Conservation (phyloP, 2,329 filamentous ascomycete species). For the Colletotrichum siamense region DNA sequence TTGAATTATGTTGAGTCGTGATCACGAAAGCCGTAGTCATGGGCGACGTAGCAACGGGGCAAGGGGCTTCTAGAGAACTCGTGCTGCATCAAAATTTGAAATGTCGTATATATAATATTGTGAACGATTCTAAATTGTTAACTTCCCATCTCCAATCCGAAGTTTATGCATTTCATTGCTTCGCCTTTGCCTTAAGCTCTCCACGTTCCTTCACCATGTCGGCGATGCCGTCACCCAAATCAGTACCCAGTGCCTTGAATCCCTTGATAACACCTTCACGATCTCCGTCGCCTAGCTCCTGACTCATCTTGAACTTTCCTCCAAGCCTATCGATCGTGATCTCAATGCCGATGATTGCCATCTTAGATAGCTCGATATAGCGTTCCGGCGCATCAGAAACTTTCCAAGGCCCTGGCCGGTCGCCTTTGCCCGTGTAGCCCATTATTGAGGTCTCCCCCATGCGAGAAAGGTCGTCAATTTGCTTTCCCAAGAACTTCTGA, state of each 20-base stretch:
- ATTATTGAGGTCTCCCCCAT: slow-evolving; percentile 61
- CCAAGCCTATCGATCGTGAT: slow-evolving; percentile 59
- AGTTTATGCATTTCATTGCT: neutral
- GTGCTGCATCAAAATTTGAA: neutral
- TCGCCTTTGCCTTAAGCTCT: slow-evolving; percentile 28
- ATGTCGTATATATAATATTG: neutral
- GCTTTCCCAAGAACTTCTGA: slow-evolving; percentile 50
- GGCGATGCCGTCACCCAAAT: slow-evolving; percentile 35
- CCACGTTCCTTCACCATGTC: slow-evolving; percentile 34
- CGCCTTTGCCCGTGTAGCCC: slow-evolving; percentile 51
- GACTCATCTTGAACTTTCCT: slow-evolving; percentile 73
- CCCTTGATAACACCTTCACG: slow-evolving; percentile 62
- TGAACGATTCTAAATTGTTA: neutral
- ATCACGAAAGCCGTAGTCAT: neutral
- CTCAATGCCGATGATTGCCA: slow-evolving; percentile 66
- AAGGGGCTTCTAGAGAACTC: neutral
- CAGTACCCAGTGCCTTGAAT: slow-evolving; percentile 45
- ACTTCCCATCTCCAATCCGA: neutral
- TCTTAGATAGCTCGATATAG: slow-evolving; percentile 63
- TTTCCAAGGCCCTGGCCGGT: slow-evolving; percentile 52
- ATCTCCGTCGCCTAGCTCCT: slow-evolving; percentile 61
- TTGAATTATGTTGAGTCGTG: neutral
- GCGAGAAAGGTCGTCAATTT: slow-evolving; percentile 57
- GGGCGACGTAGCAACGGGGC: neutral
- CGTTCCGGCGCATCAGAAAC: slow-evolving; percentile 60